Conservation (phyloP, 257 asterid genomes). For the Datura wrightii region DNA sequence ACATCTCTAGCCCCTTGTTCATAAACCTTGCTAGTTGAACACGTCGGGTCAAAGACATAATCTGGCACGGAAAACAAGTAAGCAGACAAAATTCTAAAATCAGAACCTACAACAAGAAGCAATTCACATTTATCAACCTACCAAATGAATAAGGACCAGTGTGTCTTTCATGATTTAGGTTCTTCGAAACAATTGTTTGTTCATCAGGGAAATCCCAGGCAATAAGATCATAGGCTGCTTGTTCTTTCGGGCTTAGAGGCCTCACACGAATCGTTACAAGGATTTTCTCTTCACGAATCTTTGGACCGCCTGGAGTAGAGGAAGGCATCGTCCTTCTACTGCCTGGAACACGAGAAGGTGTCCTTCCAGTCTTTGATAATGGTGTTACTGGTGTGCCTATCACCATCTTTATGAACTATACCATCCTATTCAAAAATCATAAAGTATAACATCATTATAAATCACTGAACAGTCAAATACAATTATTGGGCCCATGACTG, state of each 20-base stretch:
- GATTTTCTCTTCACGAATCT: conserved; percentile 76
- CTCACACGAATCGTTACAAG: conserved; percentile 89
- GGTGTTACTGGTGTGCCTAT: conserved; percentile 12
- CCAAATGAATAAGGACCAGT: conserved; percentile 77
- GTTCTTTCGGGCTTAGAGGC: conserved; percentile 85
- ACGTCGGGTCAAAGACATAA: conserved; percentile 77
- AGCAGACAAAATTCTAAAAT: neutral
- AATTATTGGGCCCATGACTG: neutral
- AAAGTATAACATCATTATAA: neutral
- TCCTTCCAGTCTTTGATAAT: conserved; percentile 56
- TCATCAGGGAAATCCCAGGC: conserved; percentile 84
- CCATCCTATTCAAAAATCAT: neutral
- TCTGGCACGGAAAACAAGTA: conserved; percentile 49
- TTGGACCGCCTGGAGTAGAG: conserved; percentile 72
- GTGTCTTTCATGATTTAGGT: conserved; percentile 74
- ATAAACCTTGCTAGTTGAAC: conserved; percentile 75
- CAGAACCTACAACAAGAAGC: neutral
- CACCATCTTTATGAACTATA: neutral
- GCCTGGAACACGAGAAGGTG: conserved; percentile 43
- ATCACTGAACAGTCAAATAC: neutral
- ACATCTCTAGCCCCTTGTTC: conserved; percentile 93
- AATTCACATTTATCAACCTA: conserved; percentile 39
- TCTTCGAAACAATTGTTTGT: conserved; percentile 75
- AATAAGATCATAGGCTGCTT: conserved; percentile 80
- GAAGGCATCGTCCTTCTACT: conserved; percentile 62